phyloP scores from a whole-genome alignment of 2,329 filamentous ascomycete genomes.

The Akanthomyces muscarius region DNA sequence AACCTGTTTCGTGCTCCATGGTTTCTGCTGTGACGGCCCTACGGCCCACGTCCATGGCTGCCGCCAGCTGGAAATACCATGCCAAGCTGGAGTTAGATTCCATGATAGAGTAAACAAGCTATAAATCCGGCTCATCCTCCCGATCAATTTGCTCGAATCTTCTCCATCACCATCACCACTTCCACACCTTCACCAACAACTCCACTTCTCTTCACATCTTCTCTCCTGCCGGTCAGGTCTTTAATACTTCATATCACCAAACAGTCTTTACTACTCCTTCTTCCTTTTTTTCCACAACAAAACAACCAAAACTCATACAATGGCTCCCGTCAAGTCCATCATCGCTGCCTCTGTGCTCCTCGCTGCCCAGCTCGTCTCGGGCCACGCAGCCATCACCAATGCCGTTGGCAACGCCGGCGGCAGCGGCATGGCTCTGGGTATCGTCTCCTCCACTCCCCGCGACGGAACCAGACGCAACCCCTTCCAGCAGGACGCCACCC shows the following conservation, averaged over 20 bases:
- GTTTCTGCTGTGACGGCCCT: slow-evolving; percentile 1
- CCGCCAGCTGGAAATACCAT: background rate
- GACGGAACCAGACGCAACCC: slow-evolving; percentile 57
- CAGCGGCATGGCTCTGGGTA: slow-evolving; percentile 46
- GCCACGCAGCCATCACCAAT: slow-evolving; percentile 56
- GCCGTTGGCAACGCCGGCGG: slow-evolving; percentile 57
- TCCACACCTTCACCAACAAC: slow-evolving; percentile 14
- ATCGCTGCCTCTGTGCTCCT: slow-evolving; percentile 47
- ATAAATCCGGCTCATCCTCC: slow-evolving; percentile 12
- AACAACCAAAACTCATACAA: slow-evolving; percentile 25
- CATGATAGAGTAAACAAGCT: background rate
- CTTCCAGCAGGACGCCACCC: slow-evolving; percentile 62
- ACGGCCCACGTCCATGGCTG: background rate
- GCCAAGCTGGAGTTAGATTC: background rate
- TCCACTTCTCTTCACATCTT: background rate
- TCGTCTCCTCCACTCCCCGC: slow-evolving; percentile 55
- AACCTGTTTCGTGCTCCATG: slow-evolving; percentile 12
- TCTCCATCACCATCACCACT: slow-evolving; percentile 15
- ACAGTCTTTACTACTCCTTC: background rate
- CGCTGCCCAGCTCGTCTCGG: slow-evolving; percentile 52
- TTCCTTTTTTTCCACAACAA: background rate
- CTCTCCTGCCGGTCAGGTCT: slow-evolving; percentile 16
- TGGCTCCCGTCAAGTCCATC: slow-evolving; percentile 28
- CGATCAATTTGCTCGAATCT: slow-evolving; percentile 14
- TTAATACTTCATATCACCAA: background rate